phyloP scores from a whole-genome alignment of 2,329 filamentous ascomycete genomes.

The Magnaporthiopsis poae region DNA sequence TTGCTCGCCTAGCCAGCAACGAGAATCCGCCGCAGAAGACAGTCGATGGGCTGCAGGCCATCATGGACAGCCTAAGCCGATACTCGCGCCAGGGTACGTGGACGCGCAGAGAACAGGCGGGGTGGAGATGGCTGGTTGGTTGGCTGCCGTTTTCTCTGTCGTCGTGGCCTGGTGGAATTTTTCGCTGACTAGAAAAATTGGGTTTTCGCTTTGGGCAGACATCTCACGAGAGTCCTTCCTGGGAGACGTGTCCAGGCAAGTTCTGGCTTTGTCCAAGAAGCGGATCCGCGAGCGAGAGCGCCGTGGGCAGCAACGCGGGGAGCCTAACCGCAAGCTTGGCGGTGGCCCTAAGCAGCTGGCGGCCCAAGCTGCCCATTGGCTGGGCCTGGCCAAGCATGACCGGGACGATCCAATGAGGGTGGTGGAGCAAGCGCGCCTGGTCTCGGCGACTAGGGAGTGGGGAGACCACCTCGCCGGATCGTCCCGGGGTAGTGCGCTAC shows the following conservation, averaged over 20 bases:
- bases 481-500: not conserved
- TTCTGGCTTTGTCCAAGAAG: not conserved
- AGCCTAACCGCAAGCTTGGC: not conserved
- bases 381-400: not conserved
- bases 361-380: not conserved
- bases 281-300: not conserved
- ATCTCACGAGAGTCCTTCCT: not conserved
- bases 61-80: slow-evolving; percentile 1
- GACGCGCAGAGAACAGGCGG: not conserved
- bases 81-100: slow-evolving; percentile 2
- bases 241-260: not conserved
- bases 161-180: not conserved
- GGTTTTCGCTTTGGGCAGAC: not conserved
- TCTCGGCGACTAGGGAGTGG: not conserved
- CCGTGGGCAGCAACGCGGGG: not conserved
- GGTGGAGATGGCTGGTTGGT: not conserved
- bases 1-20: slow-evolving; percentile 7
- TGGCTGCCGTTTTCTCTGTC: not conserved
- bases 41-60: not conserved
- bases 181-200: not conserved
- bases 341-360: not conserved
- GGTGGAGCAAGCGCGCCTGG: not conserved
- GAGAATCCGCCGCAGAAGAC: not conserved
- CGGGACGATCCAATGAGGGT: not conserved
- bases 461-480: not conserved